phyloP scores from a whole-genome alignment of 106 monocot species.

The Dioscorea alata region DNA sequence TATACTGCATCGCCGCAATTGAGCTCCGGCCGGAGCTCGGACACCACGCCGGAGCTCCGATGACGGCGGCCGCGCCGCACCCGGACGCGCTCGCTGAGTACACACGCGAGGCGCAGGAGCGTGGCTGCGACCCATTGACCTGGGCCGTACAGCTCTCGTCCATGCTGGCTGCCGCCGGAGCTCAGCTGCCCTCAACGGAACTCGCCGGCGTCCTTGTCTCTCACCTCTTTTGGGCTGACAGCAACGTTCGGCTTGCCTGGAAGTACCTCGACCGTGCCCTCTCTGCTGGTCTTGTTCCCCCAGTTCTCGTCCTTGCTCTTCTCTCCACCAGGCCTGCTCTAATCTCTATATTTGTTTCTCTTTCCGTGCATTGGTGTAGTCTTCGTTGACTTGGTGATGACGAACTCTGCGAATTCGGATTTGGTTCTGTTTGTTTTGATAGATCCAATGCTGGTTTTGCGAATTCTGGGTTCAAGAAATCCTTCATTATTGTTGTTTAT shows the following conservation, averaged over 20 bases:
- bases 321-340: conserved; percentile 54
- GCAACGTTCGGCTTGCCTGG: conserved; percentile 49
- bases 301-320: conserved; percentile 59
- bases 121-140: conserved; percentile 14
- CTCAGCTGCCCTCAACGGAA: conserved; percentile 22
- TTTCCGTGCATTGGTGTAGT: neutral
- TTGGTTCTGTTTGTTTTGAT: neutral
- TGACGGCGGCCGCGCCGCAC: neutral
- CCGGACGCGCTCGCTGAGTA: conserved; percentile 22
- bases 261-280: conserved; percentile 81
- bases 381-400: neutral
- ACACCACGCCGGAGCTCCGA: neutral
- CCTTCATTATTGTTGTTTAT: neutral
- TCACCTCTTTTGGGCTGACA: conserved; percentile 35
- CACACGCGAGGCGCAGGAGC: conserved; percentile 31
- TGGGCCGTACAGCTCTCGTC: conserved; percentile 23
- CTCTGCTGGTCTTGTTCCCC: conserved; percentile 46
- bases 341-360: neutral
- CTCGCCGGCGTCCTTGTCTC: conserved; percentile 31
- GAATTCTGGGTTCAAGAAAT: neutral
- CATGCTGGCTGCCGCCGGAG: conserved; percentile 9
- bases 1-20: too few species aligned
- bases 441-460: neutral
- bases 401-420: neutral
- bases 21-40: neutral